Percentiles rank a stretch among this genome's conserved stretches.
Conservation (phyloP, 1,284 basidiomycete species). For the Neolentinus lepideus region DNA sequence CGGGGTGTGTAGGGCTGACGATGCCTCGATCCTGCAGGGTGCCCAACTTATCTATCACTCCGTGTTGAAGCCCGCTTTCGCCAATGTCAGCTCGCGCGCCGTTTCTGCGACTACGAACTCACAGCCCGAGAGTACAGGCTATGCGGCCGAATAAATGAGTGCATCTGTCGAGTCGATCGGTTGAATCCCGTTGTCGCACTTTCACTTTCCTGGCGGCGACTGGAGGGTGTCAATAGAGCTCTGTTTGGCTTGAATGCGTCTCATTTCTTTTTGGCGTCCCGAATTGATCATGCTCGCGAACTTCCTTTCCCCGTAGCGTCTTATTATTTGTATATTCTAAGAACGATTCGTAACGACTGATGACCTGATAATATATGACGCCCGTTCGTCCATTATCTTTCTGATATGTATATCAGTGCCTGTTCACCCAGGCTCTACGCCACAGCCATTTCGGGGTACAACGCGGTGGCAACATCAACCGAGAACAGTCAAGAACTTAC, state of each 20-base stretch:
- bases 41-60: slow-evolving; percentile 65
- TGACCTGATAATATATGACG: not conserved
- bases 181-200: not conserved
- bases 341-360: not conserved
- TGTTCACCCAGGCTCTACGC: too few species aligned
- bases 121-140: slow-evolving; percentile 1
- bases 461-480: too few species aligned
- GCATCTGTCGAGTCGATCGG: not conserved
- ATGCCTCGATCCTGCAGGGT: slow-evolving; percentile 41
- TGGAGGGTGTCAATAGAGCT: not conserved
- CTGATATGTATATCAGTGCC: not conserved
- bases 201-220: not conserved
- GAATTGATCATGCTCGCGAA: not conserved
- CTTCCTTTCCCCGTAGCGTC: not conserved
- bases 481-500: too few species aligned
- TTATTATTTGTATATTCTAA: slow-evolving; percentile 3
- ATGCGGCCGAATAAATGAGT: not conserved
- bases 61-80: slow-evolving; percentile 64
- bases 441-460: too few species aligned
- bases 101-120: not conserved
- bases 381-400: not conserved
- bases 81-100: slow-evolving; percentile 31
- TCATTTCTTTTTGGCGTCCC: not conserved
- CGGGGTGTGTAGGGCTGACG: slow-evolving; percentile 4
- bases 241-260: not conserved